These are phyloP conservation scores for Kwoniella shivajii DNA, from an alignment of 1,284 basidiomycete species.

Conservation along the genomic window DNA sequence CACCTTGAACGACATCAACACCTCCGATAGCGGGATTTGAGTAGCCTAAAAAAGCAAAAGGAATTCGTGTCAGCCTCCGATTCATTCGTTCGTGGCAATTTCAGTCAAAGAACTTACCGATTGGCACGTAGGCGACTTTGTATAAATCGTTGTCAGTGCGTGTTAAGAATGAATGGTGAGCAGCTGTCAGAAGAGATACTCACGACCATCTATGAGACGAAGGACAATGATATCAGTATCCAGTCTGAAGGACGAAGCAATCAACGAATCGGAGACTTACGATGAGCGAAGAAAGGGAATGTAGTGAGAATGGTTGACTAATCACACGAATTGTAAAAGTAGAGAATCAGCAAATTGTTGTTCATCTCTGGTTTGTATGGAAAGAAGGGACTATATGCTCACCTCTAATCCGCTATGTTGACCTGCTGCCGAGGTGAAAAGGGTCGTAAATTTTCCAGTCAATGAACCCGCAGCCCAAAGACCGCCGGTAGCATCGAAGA, in stretches of 20 bases:
- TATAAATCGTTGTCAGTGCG: neutral
- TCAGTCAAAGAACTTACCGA: constrained; percentile 54
- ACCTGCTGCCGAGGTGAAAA: constrained; percentile 45
- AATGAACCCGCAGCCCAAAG: constrained; percentile 72
- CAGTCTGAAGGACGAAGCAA: neutral
- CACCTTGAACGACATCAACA: constrained; percentile 64
- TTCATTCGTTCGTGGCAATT: neutral
- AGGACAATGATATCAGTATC: constrained; percentile 5
- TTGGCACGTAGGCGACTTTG: constrained; percentile 63
- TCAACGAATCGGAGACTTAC: constrained; percentile 10
- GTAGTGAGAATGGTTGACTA: constrained; percentile 63
- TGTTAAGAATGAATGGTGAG: neutral
- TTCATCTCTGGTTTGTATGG: neutral
- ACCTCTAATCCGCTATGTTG: constrained; percentile 56
- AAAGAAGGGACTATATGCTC: constrained; percentile 5
- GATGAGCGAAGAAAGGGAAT: constrained; percentile 76
- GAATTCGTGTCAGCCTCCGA: neutral
- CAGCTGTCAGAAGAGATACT: neutral
- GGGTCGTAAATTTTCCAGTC: constrained; percentile 71
- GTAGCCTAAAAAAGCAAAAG: constrained; percentile 57
- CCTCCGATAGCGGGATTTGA: constrained; percentile 59
- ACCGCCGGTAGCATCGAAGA: constrained; percentile 73
- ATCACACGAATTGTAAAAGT: neutral
- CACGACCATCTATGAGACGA: constrained; percentile 17
- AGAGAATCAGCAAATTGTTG: neutral